These are phyloP conservation scores for Cladosporium phlei DNA, from an alignment of 2,329 filamentous ascomycete species.

Conservation along the genomic window DNA sequence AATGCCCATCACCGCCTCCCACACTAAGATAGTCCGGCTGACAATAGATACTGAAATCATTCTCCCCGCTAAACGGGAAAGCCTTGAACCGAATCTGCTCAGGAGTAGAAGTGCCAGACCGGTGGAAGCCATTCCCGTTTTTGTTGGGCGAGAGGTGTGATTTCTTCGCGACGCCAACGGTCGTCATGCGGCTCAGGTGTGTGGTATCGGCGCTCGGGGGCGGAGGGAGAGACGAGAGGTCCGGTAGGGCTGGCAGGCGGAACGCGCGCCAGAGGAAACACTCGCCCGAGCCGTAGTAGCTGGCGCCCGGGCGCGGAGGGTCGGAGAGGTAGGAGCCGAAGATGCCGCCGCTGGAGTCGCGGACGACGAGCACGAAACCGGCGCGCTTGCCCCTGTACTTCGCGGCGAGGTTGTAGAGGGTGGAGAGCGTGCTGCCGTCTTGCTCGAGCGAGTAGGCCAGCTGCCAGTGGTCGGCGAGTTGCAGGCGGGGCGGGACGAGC, in stretches of 20 bases:
- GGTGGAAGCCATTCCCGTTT: conserved; percentile 11
- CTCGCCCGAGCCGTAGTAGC: conserved; percentile 94
- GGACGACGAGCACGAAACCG: conserved; percentile 84
- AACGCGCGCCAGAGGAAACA: conserved; percentile 86
- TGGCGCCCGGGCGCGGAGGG: conserved; percentile 69
- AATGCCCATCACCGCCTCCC: conserved; percentile 79
- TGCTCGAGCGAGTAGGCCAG: conserved; percentile 86
- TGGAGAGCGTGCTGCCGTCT: conserved; percentile 80
- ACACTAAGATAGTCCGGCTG: conserved; percentile 79
- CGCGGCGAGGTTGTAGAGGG: conserved; percentile 76
- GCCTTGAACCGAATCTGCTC: conserved; percentile 91
- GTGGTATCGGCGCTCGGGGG: conserved; percentile 65
- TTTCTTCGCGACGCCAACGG: conserved; percentile 37
- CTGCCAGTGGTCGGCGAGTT: conserved; percentile 81
- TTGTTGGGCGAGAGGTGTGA: conserved; percentile 19
- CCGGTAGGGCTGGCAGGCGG: conserved; percentile 54
- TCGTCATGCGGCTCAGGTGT: conserved; percentile 58
- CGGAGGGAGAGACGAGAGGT: conserved; percentile 57
- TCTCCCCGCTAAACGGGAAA: conserved; percentile 91
- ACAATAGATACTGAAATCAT: conserved; percentile 95
- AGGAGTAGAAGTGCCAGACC: conserved; percentile 45
- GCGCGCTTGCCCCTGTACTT: conserved; percentile 63
- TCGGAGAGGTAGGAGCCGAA: conserved; percentile 96
- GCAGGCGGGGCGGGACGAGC: conserved; percentile 78
- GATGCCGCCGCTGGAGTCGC: conserved; percentile 68